Conservation (phyloP, 2,329 filamentous ascomycete species). For the Colletotrichum spaethianum region DNA sequence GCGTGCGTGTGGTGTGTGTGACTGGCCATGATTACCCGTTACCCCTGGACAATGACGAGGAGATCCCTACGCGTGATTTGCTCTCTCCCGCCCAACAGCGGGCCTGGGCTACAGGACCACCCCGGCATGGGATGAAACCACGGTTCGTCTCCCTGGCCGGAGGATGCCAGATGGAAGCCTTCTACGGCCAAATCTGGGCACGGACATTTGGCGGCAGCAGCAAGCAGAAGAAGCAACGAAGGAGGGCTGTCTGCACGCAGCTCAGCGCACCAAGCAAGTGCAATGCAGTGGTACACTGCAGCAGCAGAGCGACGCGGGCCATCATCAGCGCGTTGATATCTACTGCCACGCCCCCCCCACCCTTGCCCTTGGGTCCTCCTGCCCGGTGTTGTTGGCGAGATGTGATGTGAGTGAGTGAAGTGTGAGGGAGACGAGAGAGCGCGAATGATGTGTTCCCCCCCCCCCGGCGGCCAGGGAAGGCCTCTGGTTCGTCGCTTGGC, state of each 20-base stretch:
- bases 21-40: slow-evolving; percentile 4
- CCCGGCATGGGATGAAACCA: slow-evolving; percentile 41
- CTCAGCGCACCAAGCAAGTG: slow-evolving; percentile 5
- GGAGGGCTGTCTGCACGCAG: slow-evolving; percentile 17
- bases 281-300: slow-evolving; percentile 7
- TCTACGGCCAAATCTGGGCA: slow-evolving; percentile 40
- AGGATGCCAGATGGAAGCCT: slow-evolving; percentile 32
- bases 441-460: slow-evolving; percentile 16
- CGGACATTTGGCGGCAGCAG: slow-evolving; percentile 36
- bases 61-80: slow-evolving; percentile 23
- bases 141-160: slow-evolving; percentile 32
- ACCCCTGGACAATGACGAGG: slow-evolving; percentile 29
- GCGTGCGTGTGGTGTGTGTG: neutral
- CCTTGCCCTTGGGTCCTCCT: neutral
- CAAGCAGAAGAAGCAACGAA: neutral
- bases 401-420: no score
- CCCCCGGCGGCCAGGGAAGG: neutral
- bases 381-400: slow-evolving; percentile 1
- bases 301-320: neutral
- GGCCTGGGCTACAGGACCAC: neutral
- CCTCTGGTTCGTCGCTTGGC: slow-evolving; percentile 10
- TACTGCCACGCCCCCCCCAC: slow-evolving; percentile 6
- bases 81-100: slow-evolving; percentile 12
- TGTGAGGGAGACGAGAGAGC: neutral
- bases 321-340: no score